A percentile compares a stretch with the other conserved stretches of the same genome.
Evolutionary conservation across 2,329 filamentous ascomycete genomes (phyloP).

Genomic region (Nemania abortiva): DNA sequence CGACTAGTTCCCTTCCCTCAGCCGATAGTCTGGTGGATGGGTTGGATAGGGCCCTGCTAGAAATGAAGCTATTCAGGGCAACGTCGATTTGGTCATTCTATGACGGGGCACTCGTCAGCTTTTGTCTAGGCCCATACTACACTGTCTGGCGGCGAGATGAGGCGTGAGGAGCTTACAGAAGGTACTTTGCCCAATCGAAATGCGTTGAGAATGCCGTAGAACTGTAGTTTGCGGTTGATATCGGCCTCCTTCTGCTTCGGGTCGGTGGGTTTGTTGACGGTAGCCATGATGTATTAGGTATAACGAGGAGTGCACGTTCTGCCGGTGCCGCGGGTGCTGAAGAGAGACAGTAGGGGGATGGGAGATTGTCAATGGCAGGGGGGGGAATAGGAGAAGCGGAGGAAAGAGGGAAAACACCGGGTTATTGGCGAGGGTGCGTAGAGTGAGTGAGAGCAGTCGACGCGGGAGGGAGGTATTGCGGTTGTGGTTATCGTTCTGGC

Average conservation of each 20-base stretch:
- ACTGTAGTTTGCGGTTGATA: constrained; percentile 92
- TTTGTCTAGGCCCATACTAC: neutral
- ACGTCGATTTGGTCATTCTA: constrained; percentile 97
- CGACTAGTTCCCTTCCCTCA: constrained; percentile 84
- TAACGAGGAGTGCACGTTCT: neutral
- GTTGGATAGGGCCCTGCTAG: constrained; percentile 74
- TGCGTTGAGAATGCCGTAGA: constrained; percentile 89
- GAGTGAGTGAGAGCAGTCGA: neutral
- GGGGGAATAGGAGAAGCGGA: neutral
- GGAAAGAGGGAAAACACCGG: neutral
- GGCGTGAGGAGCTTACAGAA: constrained; percentile 68
- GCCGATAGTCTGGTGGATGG: constrained; percentile 82
- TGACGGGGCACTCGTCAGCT: constrained; percentile 32
- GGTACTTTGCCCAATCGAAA: constrained; percentile 92
- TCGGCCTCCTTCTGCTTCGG: constrained; percentile 82
- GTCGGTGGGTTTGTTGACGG: constrained; percentile 80
- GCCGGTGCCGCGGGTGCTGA: neutral
- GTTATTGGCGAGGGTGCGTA: too few species aligned
- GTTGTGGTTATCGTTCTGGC: neutral
- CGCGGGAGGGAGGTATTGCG: neutral
- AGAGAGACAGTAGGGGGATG: neutral
- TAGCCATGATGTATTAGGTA: constrained; percentile 47
- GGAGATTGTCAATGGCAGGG: constrained; percentile 17
- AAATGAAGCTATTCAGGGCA: constrained; percentile 88
- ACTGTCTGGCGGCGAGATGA: constrained; percentile 35